Evolutionary conservation across 441 rosid species (phyloP).

Genomic region (Populus hybrid): DNA sequence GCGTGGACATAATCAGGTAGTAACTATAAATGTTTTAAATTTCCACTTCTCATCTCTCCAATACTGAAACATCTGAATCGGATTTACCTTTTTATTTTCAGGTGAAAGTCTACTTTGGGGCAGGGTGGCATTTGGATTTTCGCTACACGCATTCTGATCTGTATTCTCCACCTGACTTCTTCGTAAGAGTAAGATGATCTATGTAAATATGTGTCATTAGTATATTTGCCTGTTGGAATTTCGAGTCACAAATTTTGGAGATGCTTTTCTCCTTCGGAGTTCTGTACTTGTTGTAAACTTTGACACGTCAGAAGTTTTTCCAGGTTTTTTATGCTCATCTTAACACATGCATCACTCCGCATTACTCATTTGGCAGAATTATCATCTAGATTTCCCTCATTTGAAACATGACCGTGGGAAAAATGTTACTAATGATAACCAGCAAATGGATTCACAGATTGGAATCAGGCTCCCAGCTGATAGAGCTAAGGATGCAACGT

Average conservation of each 20-base stretch:
- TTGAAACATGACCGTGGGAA: not conserved
- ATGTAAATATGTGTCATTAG: too few relatives aligned
- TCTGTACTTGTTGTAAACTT: too few relatives aligned
- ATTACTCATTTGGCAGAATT: too few relatives aligned
- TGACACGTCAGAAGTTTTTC: too few relatives aligned
- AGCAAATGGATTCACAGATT: conserved; percentile 34
- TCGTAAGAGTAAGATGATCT: conserved; percentile 43
- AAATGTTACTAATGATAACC: not conserved
- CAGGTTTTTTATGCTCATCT: too few relatives aligned
- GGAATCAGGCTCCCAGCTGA: conserved; percentile 61
- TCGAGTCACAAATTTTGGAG: too few relatives aligned
- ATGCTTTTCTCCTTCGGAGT: too few relatives aligned
- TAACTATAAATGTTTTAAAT: not conserved
- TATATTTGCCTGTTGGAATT: too few relatives aligned
- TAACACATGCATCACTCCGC: too few relatives aligned
- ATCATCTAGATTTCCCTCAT: not conserved
- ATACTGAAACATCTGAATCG: not conserved
- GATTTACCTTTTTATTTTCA: conserved; percentile 17
- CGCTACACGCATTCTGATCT: conserved; percentile 48
- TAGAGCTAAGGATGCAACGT: not conserved
- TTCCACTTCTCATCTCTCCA: conserved; percentile 7
- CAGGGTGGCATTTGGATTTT: conserved; percentile 82
- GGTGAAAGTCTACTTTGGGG: conserved; percentile 64
- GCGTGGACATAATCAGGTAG: not conserved
- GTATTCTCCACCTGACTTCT: conserved; percentile 79